A percentile compares a stretch with the other conserved stretches of the same genome.
Conservation (phyloP, 352 stramenopile genomes). For the Pythium inflatum region DNA sequence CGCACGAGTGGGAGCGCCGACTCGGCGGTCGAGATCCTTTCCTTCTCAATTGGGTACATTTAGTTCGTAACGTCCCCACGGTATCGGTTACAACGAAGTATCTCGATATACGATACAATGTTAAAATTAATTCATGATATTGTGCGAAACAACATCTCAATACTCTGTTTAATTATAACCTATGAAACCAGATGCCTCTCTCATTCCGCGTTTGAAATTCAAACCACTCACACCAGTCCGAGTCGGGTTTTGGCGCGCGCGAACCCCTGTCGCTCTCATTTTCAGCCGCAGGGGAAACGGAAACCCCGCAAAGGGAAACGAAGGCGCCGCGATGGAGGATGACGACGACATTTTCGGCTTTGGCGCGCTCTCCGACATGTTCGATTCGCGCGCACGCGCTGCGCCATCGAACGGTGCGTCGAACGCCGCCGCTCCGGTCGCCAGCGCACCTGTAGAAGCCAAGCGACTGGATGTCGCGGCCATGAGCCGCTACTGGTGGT, state of each 20-base stretch:
- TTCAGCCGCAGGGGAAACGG: background rate
- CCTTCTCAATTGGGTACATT: conserved; percentile 16
- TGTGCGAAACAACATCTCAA: too few species aligned
- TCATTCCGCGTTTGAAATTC: conserved; percentile 32
- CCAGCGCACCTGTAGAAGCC: background rate
- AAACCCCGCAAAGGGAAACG: conserved; percentile 25
- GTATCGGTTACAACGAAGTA: background rate
- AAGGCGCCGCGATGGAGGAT: conserved; percentile 43
- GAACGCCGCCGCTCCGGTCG: background rate
- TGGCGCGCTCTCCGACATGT: conserved; percentile 65
- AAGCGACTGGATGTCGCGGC: conserved; percentile 44
- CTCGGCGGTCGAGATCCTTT: too few species aligned
- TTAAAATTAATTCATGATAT: too few species aligned
- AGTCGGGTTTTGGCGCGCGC: conserved; percentile 21
- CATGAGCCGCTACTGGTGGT: conserved; percentile 56
- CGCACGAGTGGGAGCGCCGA: too few species aligned
- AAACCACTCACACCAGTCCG: conserved; percentile 8
- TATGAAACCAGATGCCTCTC: background rate
- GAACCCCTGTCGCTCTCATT: background rate
- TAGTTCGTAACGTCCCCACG: background rate
- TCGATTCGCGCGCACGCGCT: conserved; percentile 31
- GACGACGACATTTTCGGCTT: conserved; percentile 76
- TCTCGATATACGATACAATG: too few species aligned
- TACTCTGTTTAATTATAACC: too few species aligned
- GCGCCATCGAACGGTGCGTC: background rate